Evolutionary conservation across 305 asterid species (phyloP).

Genomic region (Fraxinus sp.): DNA sequence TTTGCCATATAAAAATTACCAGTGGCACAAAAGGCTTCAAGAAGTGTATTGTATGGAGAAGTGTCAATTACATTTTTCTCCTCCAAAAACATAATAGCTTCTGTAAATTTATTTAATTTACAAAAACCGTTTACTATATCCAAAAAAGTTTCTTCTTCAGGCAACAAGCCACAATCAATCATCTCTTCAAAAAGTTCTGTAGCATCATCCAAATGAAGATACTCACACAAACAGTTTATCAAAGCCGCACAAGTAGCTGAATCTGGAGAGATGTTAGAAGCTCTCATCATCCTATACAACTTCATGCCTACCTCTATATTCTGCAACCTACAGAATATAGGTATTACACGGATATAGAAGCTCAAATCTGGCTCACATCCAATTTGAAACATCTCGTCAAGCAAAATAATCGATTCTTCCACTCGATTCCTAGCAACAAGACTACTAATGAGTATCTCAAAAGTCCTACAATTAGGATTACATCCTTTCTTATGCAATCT

Average conservation of each 20-base stretch:
- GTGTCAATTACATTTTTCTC: constrained; percentile 39
- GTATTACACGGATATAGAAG: constrained; percentile 54
- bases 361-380: constrained; percentile 47
- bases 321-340: constrained; percentile 49
- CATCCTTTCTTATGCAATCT: constrained; percentile 77
- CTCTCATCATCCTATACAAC: constrained; percentile 57
- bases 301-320: constrained; percentile 47
- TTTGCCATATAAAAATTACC: constrained; percentile 43
- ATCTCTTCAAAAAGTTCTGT: constrained; percentile 53
- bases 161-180: constrained; percentile 41
- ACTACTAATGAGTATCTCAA: constrained; percentile 59
- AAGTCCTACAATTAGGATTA: constrained; percentile 62
- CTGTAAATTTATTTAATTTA: constrained; percentile 40
- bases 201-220: constrained; percentile 62
- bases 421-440: constrained; percentile 51
- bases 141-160: constrained; percentile 37
- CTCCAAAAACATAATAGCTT: constrained; percentile 50
- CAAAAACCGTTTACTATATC: constrained; percentile 55
- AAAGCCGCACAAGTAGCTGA: constrained; percentile 45
- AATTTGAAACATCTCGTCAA: constrained; percentile 55
- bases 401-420: constrained; percentile 49
- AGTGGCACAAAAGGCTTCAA: constrained; percentile 44
- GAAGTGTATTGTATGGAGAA: constrained; percentile 55
- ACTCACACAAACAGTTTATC: constrained; percentile 56
- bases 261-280: constrained; percentile 44